Evolutionary conservation across 2,329 filamentous ascomycete genomes (phyloP), one percentile per base, ranked within the genome.

Genomic region (Monosporascus sp.): DNA sequence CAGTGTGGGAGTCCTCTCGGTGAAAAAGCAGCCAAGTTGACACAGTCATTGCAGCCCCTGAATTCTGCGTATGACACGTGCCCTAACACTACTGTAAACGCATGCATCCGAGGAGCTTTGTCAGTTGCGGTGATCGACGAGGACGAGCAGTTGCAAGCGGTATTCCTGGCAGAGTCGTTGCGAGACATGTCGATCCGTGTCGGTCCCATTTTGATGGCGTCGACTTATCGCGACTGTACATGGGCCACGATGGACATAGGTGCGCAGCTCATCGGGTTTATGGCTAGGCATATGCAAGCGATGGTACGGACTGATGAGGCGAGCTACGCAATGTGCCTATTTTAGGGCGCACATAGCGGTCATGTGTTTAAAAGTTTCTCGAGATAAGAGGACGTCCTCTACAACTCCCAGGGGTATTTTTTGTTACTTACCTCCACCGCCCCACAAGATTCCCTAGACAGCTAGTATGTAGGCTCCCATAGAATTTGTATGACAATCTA

Each of bases 111-210:
- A 17, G 25, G 39, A 6, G 39, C 49, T 7, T 2, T 51, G 27
- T 46, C 41, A 8, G 25, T 51, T 31, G 39, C 41, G 24, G 39
- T 51, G 17, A 31, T 39, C 22, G 49, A 44, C 11, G 27, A 20
- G 3, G 18, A 38, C 8, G 49, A 25, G n/a, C 14, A 37, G 27
- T 17, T 51, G 6, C 41, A 46, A 22, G 49, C 49, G 4, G 49
- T 51, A 3, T 24, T 51, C 15, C 42, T 51, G 31, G 41, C 25
- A 20, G 49, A 51, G 18, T 51, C 49, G 25, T 8, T 20, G 14
- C 41, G 49, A 17, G 49, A 51, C n/a, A 46, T 34, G 49, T 51
- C 49, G 27, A 37, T 51, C 6, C 49, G 41, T 14, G 27, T 34
- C 6, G 49, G 49, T 5, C 49, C 49, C 6, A n/a, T 51, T 22